Evolutionary conservation across 164 flowering plant species (phyloP).

Genomic region (Magnolia changhungtana): DNA sequence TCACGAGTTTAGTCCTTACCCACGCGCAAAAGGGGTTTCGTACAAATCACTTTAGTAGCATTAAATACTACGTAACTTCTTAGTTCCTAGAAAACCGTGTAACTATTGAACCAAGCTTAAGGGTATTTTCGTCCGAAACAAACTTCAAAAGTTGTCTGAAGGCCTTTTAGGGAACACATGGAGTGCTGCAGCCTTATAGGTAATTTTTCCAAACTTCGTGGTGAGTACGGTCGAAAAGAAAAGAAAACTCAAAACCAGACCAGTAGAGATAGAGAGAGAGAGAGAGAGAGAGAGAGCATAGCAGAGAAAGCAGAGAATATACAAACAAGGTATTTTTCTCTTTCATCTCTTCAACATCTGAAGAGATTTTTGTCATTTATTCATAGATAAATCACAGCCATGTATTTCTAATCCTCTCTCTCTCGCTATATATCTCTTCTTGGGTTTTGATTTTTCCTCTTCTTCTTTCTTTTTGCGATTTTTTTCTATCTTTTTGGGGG

Average conservation of each 20-base stretch:
- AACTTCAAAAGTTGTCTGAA: too few relatives aligned
- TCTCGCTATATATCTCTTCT: not conserved
- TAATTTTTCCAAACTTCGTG: too few relatives aligned
- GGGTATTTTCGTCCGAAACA: too few relatives aligned
- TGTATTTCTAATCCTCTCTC: constrained; percentile 46
- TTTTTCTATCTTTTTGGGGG: constrained; percentile 5
- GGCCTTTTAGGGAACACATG: too few relatives aligned
- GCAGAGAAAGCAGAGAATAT: not conserved
- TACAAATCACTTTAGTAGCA: too few relatives aligned
- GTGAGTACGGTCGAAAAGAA: constrained; percentile 5
- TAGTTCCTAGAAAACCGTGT: too few relatives aligned
- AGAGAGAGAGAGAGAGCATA: not conserved
- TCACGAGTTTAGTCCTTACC: too few relatives aligned
- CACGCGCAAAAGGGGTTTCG: too few relatives aligned
- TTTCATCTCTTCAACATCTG: not conserved
- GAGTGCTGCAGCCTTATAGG: too few relatives aligned
- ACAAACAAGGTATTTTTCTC: constrained; percentile 4
- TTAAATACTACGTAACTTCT: too few relatives aligned
- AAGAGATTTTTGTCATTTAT: constrained; percentile 21
- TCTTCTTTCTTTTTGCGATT: constrained; percentile 11
- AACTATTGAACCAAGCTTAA: too few relatives aligned
- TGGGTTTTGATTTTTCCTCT: constrained; percentile 1
- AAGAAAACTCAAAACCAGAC: not conserved
- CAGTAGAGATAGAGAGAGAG: too few relatives aligned
- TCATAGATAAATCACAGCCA: constrained; percentile 36